Conservation (phyloP, 202 grass and related monocot genomes). For the Setaria italica region DNA sequence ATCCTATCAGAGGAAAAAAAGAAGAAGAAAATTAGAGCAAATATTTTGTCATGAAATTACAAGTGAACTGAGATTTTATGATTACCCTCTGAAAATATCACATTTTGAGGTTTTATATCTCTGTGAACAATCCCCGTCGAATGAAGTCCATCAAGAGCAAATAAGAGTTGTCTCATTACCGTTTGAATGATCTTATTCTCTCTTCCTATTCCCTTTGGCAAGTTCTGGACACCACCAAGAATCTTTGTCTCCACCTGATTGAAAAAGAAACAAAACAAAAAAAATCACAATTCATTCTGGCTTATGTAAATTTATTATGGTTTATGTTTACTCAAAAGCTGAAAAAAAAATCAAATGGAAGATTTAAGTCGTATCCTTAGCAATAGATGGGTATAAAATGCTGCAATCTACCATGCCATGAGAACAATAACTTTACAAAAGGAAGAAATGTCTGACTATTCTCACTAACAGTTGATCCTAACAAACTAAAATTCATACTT, state of each 20-base stretch:
- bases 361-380: neutral
- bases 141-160: slow-evolving; percentile 95
- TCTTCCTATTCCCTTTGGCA: slow-evolving; percentile 80
- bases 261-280: slow-evolving; percentile 23
- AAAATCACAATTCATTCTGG: too few species aligned
- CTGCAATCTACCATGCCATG: neutral
- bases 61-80: slow-evolving; percentile 10
- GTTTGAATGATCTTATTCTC: slow-evolving; percentile 98
- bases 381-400: slow-evolving; percentile 4
- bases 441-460: neutral
- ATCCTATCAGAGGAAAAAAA: slow-evolving; percentile 49
- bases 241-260: slow-evolving; percentile 95
- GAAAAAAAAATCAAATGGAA: neutral
- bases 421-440: neutral
- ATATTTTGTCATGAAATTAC: slow-evolving; percentile 7
- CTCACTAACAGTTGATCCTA: neutral
- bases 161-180: slow-evolving; percentile 91
- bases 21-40: slow-evolving; percentile 22
- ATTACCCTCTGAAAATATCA: slow-evolving; percentile 97
- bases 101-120: slow-evolving; percentile 99
- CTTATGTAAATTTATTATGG: neutral
- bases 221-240: slow-evolving; percentile 83
- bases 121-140: slow-evolving; percentile 96
- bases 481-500: neutral
- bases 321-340: neutral